Evolutionary conservation across 2,329 filamentous ascomycete genomes (phyloP), one percentile per base, ranked within the genome.

Genomic region (Simplicillium aogashimaense): DNA sequence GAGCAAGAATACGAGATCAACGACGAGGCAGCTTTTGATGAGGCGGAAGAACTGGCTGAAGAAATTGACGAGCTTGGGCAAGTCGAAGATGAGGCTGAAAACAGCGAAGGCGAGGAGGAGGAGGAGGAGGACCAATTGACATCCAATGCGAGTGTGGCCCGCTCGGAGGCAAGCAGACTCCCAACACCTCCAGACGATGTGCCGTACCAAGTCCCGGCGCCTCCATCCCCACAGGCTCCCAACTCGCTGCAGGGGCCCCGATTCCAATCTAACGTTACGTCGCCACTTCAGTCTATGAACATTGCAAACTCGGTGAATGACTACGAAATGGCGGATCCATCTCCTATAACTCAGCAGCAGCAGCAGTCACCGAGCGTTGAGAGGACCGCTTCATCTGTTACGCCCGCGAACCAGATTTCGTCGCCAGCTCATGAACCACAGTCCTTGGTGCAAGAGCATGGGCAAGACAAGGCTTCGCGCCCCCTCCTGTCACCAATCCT

Each of bases 401-500:
- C 61, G 1, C 61, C 61, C 3, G 35, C 54, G 20, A 58, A 58
- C n/a, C 60, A 62, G 37, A 47, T 61, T 35, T 63, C 63, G 9
- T 65, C 61, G 2, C 61, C 61, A 3, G 43, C 54, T 7, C 57
- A 62, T 40, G 55, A 60, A 11, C 53, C 55, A 9, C 53, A 54
- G 33, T 58, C 59, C 4, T 20, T 56, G 7, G 47, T 44, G 14
- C 54, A 53, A 5, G 59, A 63, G 35, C 36, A 43, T 4, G 35
- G 46, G 15, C 45, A 48, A 6, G 56, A 59, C 11, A 56, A 54
- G 31, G 55, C 52, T 2, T 44, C 49, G 12, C 65, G 70, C 8
- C 68, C 70, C 18, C 62, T 60, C 6, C 58, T 79, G 1, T 77
- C 74, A 5, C 73, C 75, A 2, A 77, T 77, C 29, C 69, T 78